Percentiles rank a stretch among this genome's conserved stretches.
These are phyloP conservation scores for Leccinum imitatum DNA, from an alignment of 768 basidiomycete genomes.

Conservation along the genomic window DNA sequence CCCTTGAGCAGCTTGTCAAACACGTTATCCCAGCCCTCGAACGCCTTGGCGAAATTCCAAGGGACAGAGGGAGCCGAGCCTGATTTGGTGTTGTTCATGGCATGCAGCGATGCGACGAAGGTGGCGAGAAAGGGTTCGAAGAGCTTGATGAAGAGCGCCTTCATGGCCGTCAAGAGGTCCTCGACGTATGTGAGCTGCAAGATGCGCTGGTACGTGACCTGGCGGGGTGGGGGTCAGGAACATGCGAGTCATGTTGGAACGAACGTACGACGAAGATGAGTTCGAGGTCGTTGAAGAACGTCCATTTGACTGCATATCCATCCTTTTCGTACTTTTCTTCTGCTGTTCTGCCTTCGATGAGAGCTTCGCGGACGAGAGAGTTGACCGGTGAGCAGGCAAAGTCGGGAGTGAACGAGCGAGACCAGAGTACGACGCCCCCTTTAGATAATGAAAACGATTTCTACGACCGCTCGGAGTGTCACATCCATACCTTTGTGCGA, in stretches of 20 bases:
- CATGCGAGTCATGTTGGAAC: not conserved
- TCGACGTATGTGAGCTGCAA: slow-evolving; percentile 93
- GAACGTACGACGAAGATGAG: slow-evolving; percentile 90
- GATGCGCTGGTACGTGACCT: slow-evolving; percentile 97
- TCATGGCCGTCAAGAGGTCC: slow-evolving; percentile 77
- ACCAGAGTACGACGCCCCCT: slow-evolving; percentile 96
- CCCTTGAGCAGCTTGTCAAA: slow-evolving; percentile 76
- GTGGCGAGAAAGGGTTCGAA: slow-evolving; percentile 82
- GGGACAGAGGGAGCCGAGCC: slow-evolving; percentile 34
- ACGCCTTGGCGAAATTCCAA: slow-evolving; percentile 71
- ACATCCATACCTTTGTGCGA: slow-evolving; percentile 75
- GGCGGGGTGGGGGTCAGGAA: slow-evolving; percentile 6
- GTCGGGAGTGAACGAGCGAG: slow-evolving; percentile 88
- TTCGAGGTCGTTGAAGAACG: slow-evolving; percentile 92
- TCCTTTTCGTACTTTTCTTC: slow-evolving; percentile 91
- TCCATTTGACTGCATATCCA: slow-evolving; percentile 93
- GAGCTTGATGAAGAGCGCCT: slow-evolving; percentile 81
- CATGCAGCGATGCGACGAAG: slow-evolving; percentile 82
- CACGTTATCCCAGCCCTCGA: slow-evolving; percentile 77
- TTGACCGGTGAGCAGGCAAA: slow-evolving; percentile 80
- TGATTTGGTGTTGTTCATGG: slow-evolving; percentile 47
- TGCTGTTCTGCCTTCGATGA: slow-evolving; percentile 85
- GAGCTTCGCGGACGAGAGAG: slow-evolving; percentile 82
- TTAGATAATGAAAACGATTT: not conserved
- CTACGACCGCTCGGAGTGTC: not conserved